These are phyloP conservation scores for Trichoderma harzianum DNA, from an alignment of 2,329 filamentous ascomycete genomes.

Conservation along the genomic window DNA sequence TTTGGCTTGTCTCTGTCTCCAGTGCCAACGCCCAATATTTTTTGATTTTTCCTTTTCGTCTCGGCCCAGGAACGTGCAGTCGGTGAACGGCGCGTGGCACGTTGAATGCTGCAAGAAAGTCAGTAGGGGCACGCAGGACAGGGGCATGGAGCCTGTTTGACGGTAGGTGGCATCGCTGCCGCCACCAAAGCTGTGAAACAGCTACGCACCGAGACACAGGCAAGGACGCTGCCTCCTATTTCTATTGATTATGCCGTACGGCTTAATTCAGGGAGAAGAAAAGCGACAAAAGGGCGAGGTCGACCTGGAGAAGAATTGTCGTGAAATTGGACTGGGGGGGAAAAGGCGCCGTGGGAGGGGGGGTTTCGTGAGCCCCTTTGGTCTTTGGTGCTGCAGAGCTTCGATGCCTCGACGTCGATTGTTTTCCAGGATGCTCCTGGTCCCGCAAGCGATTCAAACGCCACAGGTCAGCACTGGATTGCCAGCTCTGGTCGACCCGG, in stretches of 20 bases:
- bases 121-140: slow-evolving; percentile 20
- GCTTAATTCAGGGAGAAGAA: background rate
- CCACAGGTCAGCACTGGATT: slow-evolving; percentile 14
- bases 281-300: background rate
- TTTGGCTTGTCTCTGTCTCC: background rate
- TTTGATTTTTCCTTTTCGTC: background rate
- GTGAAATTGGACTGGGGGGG: slow-evolving; percentile 1
- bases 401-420: slow-evolving; percentile 3
- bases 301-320: background rate
- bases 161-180: slow-evolving; percentile 18
- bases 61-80: slow-evolving; percentile 1
- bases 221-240: background rate
- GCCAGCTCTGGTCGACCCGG: slow-evolving; percentile 11
- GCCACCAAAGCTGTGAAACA: slow-evolving; percentile 18
- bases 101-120: slow-evolving; percentile 18
- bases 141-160: slow-evolving; percentile 15
- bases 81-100: slow-evolving; percentile 19
- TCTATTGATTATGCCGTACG: background rate
- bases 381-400: slow-evolving; percentile 6
- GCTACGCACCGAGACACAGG: slow-evolving; percentile 9
- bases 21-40: background rate
- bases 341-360: slow-evolving; percentile 7
- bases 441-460: slow-evolving; percentile 4
- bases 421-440: slow-evolving; percentile 9
- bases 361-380: slow-evolving; percentile 6